Evolutionary conservation across 2,329 filamentous ascomycete species (phyloP).

Genomic region (Aspergillus calidoustus): DNA sequence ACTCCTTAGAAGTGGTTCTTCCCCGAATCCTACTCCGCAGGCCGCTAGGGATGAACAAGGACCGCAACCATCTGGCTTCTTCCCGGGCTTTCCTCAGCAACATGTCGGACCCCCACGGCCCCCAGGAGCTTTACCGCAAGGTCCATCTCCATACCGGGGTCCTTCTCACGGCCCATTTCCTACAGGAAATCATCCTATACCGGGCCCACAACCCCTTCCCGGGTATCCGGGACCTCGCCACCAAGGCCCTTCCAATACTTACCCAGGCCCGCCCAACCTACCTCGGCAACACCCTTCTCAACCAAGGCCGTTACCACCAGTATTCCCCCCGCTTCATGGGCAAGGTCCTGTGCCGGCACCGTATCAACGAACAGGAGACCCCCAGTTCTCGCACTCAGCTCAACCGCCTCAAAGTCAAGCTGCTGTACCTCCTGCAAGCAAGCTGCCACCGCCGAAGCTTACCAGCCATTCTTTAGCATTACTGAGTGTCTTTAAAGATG

Average conservation of each 20-base stretch:
- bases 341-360: constrained; percentile 42
- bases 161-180: constrained; percentile 21
- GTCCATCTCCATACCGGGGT: constrained; percentile 23
- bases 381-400: constrained; percentile 47
- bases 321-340: constrained; percentile 17
- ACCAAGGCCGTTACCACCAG: constrained; percentile 25
- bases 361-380: constrained; percentile 53
- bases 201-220: constrained; percentile 13
- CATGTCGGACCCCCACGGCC: constrained; percentile 6
- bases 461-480: constrained; percentile 62
- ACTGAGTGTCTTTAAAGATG: constrained; percentile 61
- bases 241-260: constrained; percentile 25
- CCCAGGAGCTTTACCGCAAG: constrained; percentile 34
- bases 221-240: constrained; percentile 21
- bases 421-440: constrained; percentile 59
- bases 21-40: constrained; percentile 34
- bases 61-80: constrained; percentile 58
- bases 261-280: constrained; percentile 28
- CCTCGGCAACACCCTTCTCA: constrained; percentile 29
- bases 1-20: constrained; percentile 54
- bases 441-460: constrained; percentile 62
- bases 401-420: constrained; percentile 43
- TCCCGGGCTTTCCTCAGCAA: constrained; percentile 43
- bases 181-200: constrained; percentile 13
- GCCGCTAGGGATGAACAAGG: constrained; percentile 50